Evolutionary conservation across 371 early-diverging fungal genomes (phyloP), one percentile per base, ranked within the genome.

Genomic region (Fennellomyces sp.): DNA sequence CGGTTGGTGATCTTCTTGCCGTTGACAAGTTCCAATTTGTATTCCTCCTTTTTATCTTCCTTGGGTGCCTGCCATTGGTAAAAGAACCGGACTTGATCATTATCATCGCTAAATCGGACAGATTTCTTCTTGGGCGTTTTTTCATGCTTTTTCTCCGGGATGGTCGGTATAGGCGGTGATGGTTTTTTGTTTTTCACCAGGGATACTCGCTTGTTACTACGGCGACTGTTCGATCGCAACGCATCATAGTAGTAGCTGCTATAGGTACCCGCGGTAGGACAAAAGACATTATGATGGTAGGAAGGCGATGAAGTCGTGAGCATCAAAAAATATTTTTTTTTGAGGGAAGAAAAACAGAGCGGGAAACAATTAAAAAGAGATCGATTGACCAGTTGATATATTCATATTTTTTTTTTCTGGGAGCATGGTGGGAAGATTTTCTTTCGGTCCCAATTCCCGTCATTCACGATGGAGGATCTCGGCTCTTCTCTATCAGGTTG

Each of bases 11-110:
- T 27, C 19, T 25, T 38, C 7, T 52, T 33, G 23, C 12, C 7
- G 21, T 52, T 31, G 33, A 33, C 31, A 2, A 52, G 21, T 52
- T 1, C 52, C 33, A 29, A 26, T 5, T 33, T 17, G 33, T 33
- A 33, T 12, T n/a, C 5, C n/a, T 45, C 17, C 15, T 56, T 25
- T 39, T 45, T 3, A 4, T 39, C 27, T 41, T 42, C 41, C 2
- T 4, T 17, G 17, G 59, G 59, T 28, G 36, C 31, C 27, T 59
- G 19, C 59, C 59, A 51, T 59, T 59, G 59, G 30, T 59, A 52
- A 28, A 59, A 59, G 3, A 59, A 19, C 11, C 50, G 36, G n/a
- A 59, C 33, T 36, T 59, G 38, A 21, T 51, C 59, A 38, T 8
- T 29, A 2, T 19, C 28, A 36, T 59, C 59, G 15, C 59, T 59